Base-by-base conservation (phyloP, 108 stramenopile species). In the Cyclotella baltica region DNA sequence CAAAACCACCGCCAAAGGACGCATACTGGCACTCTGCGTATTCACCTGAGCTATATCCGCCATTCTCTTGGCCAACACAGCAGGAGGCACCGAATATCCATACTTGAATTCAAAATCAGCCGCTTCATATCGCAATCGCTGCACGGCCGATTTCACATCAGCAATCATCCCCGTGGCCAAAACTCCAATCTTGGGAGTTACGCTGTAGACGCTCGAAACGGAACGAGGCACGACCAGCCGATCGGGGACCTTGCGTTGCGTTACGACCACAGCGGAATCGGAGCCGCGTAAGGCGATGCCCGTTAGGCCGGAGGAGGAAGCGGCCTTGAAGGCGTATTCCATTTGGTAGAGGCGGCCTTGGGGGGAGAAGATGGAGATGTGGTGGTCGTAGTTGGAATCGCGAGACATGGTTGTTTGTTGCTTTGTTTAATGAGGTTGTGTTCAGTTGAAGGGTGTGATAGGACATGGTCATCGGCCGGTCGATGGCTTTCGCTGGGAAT, bases 251-350 rank as follows among this genome's bases (percentile, higher is more conserved):
- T 99, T 99, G 71, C 98, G 98, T 77, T 99, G 98, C 0, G 99
- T 98, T 28, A 98, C 97, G 36, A 99, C 88, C n/a, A 88, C 93
- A 57, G 76, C 84, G 27, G 90, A 85, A 74, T 99, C 96, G 63
- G 81, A 78, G 5, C 98, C 98, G 43, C 98, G 90, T 28, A 98
- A 88, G 30, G 97, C 98, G 16, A 99, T 92, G 6, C 96, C 96
- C 8, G 99, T 99, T 28, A 97, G 86, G 28, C 98, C 98, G 48
- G 94, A 91, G 59, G 85, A 88, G 62, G 92, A 85, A 53, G 97
- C 98, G 13, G 94, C 94, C 76, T 99, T 99, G 90, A 98, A 98
- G 75, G 97, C 97, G 83, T 99, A 99, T 75, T 99, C 99, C 92
- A 99, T 95, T 83, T 99, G 99, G 78, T 99, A 99, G 67, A 99